Conservation (phyloP, 2,329 filamentous ascomycete species). For the Penicillium digitatum region DNA sequence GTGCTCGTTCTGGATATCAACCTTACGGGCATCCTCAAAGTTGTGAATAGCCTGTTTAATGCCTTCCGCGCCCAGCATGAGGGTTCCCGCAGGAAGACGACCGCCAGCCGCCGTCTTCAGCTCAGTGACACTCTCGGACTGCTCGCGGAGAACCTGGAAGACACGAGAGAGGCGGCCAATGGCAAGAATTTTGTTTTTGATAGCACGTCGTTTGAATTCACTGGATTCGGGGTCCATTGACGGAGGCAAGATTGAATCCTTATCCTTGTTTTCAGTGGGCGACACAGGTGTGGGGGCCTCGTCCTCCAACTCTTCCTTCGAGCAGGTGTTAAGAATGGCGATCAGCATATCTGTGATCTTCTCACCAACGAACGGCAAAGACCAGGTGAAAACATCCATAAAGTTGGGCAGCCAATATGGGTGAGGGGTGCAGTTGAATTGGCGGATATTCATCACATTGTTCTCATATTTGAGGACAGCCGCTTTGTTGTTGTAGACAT, state of each 20-base stretch:
- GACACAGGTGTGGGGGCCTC: conserved; percentile 72
- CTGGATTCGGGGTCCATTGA: conserved; percentile 74
- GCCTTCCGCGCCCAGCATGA: conserved; percentile 96
- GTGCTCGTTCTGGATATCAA: conserved; percentile 93
- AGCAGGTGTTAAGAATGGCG: conserved; percentile 95
- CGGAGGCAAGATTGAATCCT: conserved; percentile 59
- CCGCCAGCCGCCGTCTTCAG: conserved; percentile 95
- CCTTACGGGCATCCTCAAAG: conserved; percentile 95
- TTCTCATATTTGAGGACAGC: conserved; percentile 99
- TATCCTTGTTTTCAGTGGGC: conserved; percentile 41
- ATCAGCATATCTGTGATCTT: conserved; percentile 99
- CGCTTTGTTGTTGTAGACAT: conserved; percentile 99
- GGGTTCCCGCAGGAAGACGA: conserved; percentile 84
- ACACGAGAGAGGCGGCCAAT: conserved; percentile 95
- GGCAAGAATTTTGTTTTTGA: conserved; percentile 99
- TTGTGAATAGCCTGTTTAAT: conserved; percentile 97
- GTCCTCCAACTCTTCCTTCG: conserved; percentile 95
- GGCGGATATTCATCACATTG: conserved; percentile 99
- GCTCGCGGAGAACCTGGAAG: conserved; percentile 96
- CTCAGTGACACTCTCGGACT: conserved; percentile 94
- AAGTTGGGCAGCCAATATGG: conserved; percentile 99
- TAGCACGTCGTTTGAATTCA: conserved; percentile 90
- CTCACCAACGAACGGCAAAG: conserved; percentile 93
- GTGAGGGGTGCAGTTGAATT: conserved; percentile 99
- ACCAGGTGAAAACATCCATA: conserved; percentile 99